A percentile compares a stretch with the other conserved stretches of the same genome.
phyloP scores from a whole-genome alignment of 1,139 yeast species.

The Saccharomyces pastorianus region DNA sequence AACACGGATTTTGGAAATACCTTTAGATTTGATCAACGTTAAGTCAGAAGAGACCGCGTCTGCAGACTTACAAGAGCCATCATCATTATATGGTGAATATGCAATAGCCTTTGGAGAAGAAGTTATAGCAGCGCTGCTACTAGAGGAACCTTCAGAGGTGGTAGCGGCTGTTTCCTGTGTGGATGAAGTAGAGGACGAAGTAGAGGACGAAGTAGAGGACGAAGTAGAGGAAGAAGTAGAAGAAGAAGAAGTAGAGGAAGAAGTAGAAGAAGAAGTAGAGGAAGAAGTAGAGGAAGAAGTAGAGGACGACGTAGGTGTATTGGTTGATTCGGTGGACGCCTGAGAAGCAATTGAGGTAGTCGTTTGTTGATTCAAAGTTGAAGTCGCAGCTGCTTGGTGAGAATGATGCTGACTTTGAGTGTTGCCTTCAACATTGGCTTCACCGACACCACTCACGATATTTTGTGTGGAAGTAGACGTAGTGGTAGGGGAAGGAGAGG shows the following conservation, averaged over 20 bases:
- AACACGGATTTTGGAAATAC: conserved; percentile 58
- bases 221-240: no score
- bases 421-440: background rate
- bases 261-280: no score
- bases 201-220: no score
- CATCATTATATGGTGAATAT: conserved; percentile 73
- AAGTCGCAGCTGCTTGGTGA: conserved; percentile 6
- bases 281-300: no score
- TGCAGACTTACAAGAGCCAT: conserved; percentile 57
- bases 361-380: background rate
- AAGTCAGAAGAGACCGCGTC: conserved; percentile 53
- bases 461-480: background rate
- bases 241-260: no score
- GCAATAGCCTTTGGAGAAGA: conserved; percentile 49
- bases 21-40: conserved; percentile 46
- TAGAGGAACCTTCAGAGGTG: conserved; percentile 7
- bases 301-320: conserved; percentile 1
- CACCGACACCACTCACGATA: background rate
- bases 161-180: conserved; percentile 3
- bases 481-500: background rate
- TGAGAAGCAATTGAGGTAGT: conserved; percentile 8
- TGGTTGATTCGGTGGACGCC: conserved; percentile 9
- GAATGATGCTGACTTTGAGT: background rate
- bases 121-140: conserved; percentile 24
- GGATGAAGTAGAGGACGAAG: conserved; percentile 2